Percentiles rank a stretch among this genome's conserved stretches.
phyloP scores from a whole-genome alignment of 306 rosid species.

The Purshia tridentata region DNA sequence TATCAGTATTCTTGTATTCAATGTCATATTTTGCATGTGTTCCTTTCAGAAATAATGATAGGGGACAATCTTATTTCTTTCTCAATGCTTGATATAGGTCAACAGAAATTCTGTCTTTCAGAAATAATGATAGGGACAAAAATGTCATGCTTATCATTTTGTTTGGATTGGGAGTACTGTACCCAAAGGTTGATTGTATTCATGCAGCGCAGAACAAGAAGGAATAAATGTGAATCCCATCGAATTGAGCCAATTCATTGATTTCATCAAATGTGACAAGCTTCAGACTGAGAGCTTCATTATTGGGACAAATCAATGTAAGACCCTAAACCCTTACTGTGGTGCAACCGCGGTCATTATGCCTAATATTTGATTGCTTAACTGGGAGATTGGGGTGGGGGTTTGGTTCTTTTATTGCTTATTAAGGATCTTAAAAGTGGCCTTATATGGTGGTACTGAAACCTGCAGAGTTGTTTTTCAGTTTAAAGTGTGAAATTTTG shows the following conservation, averaged over 20 bases:
- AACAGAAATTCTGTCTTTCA: neutral
- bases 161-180: conserved; percentile 26
- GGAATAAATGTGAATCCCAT: conserved; percentile 52
- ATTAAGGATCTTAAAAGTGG: neutral
- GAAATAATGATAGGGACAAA: too few species aligned
- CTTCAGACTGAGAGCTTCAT: conserved; percentile 56
- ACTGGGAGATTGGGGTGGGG: neutral
- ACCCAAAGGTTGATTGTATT: conserved; percentile 26
- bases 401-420: neutral
- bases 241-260: conserved; percentile 44
- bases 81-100: neutral
- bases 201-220: conserved; percentile 66
- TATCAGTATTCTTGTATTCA: neutral
- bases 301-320: conserved; percentile 57
- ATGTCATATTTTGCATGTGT: neutral
- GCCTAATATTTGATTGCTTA: neutral
- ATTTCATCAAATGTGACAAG: conserved; percentile 48
- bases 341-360: neutral
- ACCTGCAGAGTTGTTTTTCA: neutral
- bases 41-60: neutral
- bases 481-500: neutral
- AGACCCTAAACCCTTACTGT: too few species aligned
- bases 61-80: neutral
- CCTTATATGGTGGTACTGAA: neutral
- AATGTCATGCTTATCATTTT: conserved; percentile 11